Base-by-base conservation (phyloP, 2,329 filamentous ascomycete genomes). In the Colletotrichum coccodes region DNA sequence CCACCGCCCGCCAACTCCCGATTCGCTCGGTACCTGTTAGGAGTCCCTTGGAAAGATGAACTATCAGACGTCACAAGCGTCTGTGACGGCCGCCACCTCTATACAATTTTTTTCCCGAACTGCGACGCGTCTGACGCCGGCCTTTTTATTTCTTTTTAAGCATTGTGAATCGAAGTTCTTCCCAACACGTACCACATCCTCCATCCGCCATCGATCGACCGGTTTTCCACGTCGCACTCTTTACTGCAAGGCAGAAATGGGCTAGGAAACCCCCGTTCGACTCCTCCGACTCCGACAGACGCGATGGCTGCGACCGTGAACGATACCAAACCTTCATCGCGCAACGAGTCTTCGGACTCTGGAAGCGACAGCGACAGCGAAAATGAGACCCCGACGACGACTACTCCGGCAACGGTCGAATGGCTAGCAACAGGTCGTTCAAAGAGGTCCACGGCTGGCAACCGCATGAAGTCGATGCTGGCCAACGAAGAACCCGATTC, bases 381-480 rank as follows among this genome's bases (percentile, higher is more conserved):
- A 64, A 76, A 78, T 73, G 80, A 77, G 62, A 75, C 73, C 64
- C 78, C 75, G 7, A 75, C 60, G 71, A 66, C 68, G 14, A 70
- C 74, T 7, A 73, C 72, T 47, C 56, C 56, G 40, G 72, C 78
- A 4, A 73, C 79, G 68, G 81, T 91, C 60, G 89, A 93, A 83
- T 92, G 91, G 85, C 87, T 95, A 42, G 91, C 91, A 52, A 93
- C 91, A 6, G 89, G 89, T 42, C 91, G 94, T 68, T 85, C 89
- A 72, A 93, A 90, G 79, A 91, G 94, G 71, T 90, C 91, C 14
- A 97, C 93, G 0, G 94, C 94, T 23, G 94, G 94, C 67, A 95
- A 94, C 77, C 90, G 94, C 72, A 92, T 97, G 86, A 91, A 92
- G 74, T 89, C 89, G 57, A 89, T 97, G 77, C 84, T 96, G 52